These are phyloP conservation scores for Xerocomus brunneocitrinus DNA, from an alignment of 768 basidiomycete species.

Conservation along the genomic window DNA sequence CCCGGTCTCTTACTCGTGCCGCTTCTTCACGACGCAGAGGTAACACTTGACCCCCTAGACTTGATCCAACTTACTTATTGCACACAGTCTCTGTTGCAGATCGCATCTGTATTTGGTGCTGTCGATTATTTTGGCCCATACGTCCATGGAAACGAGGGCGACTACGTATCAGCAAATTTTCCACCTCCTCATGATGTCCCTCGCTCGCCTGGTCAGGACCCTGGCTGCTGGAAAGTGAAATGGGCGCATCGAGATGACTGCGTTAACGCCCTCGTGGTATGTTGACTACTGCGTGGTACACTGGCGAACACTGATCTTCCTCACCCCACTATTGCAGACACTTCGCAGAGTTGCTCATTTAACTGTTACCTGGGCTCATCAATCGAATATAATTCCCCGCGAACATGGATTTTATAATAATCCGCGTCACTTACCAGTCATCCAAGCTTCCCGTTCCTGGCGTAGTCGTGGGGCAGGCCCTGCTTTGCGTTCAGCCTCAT, in stretches of 20 bases:
- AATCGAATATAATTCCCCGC: constrained; percentile 31
- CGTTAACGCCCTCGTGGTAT: constrained; percentile 65
- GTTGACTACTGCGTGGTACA: constrained; percentile 9
- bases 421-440: constrained; percentile 6
- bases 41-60: constrained; percentile 23
- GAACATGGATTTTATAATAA: constrained; percentile 15
- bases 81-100: constrained; percentile 44
- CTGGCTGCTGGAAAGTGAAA: constrained; percentile 69
- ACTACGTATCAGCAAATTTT: constrained; percentile 16
- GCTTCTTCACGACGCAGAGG: constrained; percentile 57
- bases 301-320: constrained; percentile 1
- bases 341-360: constrained; percentile 67
- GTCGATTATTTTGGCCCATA: constrained; percentile 52
- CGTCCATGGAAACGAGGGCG: constrained; percentile 15
- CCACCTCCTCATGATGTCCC: constrained; percentile 55
- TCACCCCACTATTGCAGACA: constrained; percentile 40
- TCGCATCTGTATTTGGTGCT: constrained; percentile 59
- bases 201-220: constrained; percentile 53
- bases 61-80: constrained; percentile 5
- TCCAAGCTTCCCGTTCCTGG: constrained; percentile 16
- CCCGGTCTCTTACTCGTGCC: constrained; percentile 48
- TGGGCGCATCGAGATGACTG: constrained; percentile 77
- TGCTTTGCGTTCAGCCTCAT: constrained; percentile 9
- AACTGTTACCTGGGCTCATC: constrained; percentile 78
- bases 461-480: constrained; percentile 9